Conservation (phyloP, 2,329 filamentous ascomycete species). For the Aspergillus phoenicis region DNA sequence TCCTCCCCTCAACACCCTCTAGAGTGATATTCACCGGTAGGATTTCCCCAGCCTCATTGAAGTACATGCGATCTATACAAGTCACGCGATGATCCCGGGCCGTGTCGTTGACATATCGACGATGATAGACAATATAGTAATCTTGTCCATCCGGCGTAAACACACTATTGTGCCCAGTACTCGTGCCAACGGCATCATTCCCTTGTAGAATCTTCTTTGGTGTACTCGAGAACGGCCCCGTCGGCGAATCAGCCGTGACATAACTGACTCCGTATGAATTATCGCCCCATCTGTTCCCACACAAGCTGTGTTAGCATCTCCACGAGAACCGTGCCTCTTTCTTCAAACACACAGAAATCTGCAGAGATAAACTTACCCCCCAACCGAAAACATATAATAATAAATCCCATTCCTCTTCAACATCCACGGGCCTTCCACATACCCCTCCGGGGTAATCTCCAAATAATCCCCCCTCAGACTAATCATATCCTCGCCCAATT, state of each 20-base stretch:
- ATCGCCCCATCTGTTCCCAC: conserved; percentile 44
- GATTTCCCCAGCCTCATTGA: conserved; percentile 49
- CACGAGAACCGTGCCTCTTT: too few species aligned
- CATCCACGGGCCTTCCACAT: conserved; percentile 51
- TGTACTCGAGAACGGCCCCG: conserved; percentile 46
- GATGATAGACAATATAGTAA: conserved; percentile 53
- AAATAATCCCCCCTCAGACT: conserved; percentile 48
- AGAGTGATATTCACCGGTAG: conserved; percentile 45
- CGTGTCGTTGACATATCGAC: conserved; percentile 48
- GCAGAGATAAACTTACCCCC: conserved; percentile 29
- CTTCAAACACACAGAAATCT: not conserved
- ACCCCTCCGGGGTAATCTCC: conserved; percentile 53
- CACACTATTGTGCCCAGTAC: conserved; percentile 49
- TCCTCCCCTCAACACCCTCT: conserved; percentile 29
- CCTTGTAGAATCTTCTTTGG: conserved; percentile 42
- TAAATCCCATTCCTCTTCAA: conserved; percentile 47
- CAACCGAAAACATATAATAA: conserved; percentile 52
- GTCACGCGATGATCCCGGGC: conserved; percentile 51
- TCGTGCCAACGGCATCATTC: conserved; percentile 29
- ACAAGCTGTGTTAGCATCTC: conserved; percentile 3
- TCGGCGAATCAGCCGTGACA: conserved; percentile 43
- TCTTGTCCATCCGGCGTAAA: conserved; percentile 44
- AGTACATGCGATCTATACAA: conserved; percentile 54
- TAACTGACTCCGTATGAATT: conserved; percentile 52
- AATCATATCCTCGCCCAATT: conserved; percentile 49